phyloP scores from a whole-genome alignment of 2,329 filamentous ascomycete genomes.

The Alternaria consortialis region DNA sequence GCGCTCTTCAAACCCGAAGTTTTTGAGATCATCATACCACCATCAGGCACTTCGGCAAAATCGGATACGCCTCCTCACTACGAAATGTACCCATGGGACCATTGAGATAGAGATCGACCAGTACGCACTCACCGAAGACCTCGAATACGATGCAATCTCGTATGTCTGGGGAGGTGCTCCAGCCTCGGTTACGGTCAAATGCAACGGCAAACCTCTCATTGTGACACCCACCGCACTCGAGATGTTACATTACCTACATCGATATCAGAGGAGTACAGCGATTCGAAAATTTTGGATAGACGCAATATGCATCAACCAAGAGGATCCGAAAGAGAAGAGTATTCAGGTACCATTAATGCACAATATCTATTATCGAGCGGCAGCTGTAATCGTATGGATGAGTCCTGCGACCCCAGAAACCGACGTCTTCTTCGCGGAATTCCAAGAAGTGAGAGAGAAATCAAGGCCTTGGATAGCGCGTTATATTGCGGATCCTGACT shows the following conservation, averaged over 20 bases:
- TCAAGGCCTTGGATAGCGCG: background rate
- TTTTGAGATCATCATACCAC: no score
- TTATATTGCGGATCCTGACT: background rate
- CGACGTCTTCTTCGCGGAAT: background rate
- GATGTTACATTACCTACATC: background rate
- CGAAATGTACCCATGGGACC: no score
- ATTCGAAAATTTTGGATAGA: background rate
- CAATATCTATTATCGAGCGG: background rate
- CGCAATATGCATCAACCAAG: background rate
- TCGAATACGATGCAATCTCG: background rate
- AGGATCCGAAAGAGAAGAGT: rapidly evolving
- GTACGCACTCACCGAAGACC: background rate
- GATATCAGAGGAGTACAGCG: rapidly evolving
- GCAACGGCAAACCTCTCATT: rapidly evolving
- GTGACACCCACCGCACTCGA: background rate
- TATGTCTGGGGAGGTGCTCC: background rate
- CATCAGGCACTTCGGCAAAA: no score
- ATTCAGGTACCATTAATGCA: background rate
- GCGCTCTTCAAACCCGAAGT: no score
- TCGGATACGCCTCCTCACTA: background rate
- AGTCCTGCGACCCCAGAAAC: background rate
- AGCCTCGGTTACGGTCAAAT: rapidly evolving
- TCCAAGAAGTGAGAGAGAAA: background rate
- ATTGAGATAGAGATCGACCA: background rate
- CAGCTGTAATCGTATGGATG: background rate